phyloP scores from a whole-genome alignment of 768 basidiomycete genomes.

The Russula olivacea region DNA sequence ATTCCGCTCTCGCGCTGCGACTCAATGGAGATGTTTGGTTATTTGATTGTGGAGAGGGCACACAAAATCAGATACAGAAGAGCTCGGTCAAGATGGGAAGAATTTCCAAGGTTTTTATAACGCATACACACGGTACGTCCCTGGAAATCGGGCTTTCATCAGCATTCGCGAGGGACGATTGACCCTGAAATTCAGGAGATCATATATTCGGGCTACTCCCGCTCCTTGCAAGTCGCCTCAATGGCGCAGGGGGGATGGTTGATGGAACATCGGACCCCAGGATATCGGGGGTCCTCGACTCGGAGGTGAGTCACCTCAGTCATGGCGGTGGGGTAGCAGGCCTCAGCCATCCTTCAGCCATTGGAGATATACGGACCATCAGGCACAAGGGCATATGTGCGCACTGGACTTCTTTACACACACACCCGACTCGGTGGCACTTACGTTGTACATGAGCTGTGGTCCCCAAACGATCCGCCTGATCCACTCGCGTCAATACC shows the following conservation, averaged over 20 bases:
- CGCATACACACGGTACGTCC: constrained; percentile 75
- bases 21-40: constrained; percentile 70
- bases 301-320: constrained; percentile 13
- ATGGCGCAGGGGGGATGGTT: constrained; percentile 65
- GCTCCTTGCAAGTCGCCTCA: constrained; percentile 59
- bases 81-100: constrained; percentile 71
- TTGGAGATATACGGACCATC: constrained; percentile 83
- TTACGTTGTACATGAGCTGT: constrained; percentile 82
- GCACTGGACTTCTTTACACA: constrained; percentile 60
- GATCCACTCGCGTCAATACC: constrained; percentile 32
- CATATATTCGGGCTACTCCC: constrained; percentile 75
- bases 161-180: not conserved
- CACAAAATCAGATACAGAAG: constrained; percentile 71
- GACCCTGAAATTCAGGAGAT: constrained; percentile 47
- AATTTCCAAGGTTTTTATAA: constrained; percentile 80
- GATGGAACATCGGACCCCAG: constrained; percentile 60
- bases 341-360: constrained; percentile 37
- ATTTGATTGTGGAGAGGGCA: constrained; percentile 83
- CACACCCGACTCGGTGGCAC: constrained; percentile 58
- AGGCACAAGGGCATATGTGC: constrained; percentile 77
- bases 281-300: constrained; percentile 25
- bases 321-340: not conserved
- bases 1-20: constrained; percentile 65
- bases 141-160: not conserved
- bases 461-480: constrained; percentile 53